phyloP scores from a whole-genome alignment of 768 basidiomycete species.

The Pleurotus tuoliensis region DNA sequence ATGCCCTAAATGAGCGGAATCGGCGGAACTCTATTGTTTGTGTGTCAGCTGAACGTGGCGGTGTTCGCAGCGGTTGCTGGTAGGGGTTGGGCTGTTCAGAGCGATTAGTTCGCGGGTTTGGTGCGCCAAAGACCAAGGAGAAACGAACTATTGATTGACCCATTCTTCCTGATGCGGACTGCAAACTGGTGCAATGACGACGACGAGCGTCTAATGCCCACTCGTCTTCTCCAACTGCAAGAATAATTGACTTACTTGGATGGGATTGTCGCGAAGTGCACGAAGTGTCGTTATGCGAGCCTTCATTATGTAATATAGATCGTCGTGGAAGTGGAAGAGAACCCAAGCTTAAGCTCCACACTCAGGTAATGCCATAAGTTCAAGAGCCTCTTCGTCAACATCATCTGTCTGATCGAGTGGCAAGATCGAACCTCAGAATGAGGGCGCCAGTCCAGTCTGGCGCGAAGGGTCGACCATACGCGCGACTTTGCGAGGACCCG shows the following conservation, averaged over 20 bases:
- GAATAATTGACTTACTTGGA: not conserved
- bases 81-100: not conserved
- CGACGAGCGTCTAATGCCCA: not conserved
- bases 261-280: not conserved
- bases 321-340: not conserved
- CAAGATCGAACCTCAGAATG: not conserved
- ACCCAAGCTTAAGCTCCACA: not conserved
- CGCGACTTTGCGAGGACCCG: not conserved
- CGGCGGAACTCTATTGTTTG: not conserved
- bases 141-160: conserved; percentile 7
- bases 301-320: not conserved
- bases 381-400: not conserved
- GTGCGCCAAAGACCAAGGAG: conserved; percentile 7
- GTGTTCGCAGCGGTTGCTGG: not conserved
- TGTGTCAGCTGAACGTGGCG: not conserved
- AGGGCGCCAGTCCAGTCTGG: conserved; percentile 1
- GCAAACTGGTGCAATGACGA: conserved; percentile 3
- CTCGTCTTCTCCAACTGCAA: not conserved
- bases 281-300: not conserved
- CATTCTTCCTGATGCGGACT: conserved; percentile 8
- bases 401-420: not conserved
- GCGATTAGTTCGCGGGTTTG: conserved; percentile 9
- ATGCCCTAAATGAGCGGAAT: conserved; percentile 7
- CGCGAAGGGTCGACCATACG: not conserved
- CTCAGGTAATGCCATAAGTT: not conserved